Evolutionary conservation across 176 grass and related monocot genomes (phyloP).

Genomic region (Juncus inflexus): DNA sequence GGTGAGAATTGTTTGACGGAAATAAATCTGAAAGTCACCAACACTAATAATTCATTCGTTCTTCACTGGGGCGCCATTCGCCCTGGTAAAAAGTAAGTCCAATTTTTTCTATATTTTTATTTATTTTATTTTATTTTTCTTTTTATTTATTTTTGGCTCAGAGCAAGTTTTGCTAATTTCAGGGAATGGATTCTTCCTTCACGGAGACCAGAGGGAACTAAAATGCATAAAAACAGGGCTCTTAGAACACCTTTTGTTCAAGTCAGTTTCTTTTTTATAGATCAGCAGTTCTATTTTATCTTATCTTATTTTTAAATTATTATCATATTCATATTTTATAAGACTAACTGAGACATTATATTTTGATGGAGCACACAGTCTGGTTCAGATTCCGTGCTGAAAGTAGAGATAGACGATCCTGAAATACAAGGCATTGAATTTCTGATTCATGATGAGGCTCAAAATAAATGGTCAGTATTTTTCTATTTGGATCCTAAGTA

Average conservation of each 20-base stretch:
- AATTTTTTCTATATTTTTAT: constrained; percentile 14
- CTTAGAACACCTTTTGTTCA: constrained; percentile 71
- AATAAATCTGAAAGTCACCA: constrained; percentile 61
- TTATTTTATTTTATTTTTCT: constrained; percentile 5
- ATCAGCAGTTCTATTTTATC: neutral
- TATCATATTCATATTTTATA: neutral
- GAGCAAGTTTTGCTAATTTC: constrained; percentile 25
- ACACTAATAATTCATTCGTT: constrained; percentile 46
- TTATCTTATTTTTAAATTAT: neutral
- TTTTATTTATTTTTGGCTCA: neutral
- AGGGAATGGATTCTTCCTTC: constrained; percentile 75
- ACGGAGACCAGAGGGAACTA: constrained; percentile 55
- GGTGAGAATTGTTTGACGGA: constrained; percentile 26
- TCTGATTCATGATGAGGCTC: constrained; percentile 62
- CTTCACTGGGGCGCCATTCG: constrained; percentile 86
- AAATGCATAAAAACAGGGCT: constrained; percentile 65
- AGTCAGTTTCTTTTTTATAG: constrained; percentile 34
- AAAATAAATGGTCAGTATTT: constrained; percentile 73
- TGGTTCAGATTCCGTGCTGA: constrained; percentile 62
- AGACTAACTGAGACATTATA: neutral
- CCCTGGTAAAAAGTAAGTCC: constrained; percentile 39
- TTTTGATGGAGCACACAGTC: constrained; percentile 41
- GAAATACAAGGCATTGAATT: constrained; percentile 78
- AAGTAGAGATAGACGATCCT: constrained; percentile 77
- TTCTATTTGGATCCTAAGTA: constrained; percentile 14